Evolutionary conservation across 495 filamentous ascomycete species (phyloP), one percentile per base, ranked within the genome.

Genomic region (Xylaria acuta): DNA sequence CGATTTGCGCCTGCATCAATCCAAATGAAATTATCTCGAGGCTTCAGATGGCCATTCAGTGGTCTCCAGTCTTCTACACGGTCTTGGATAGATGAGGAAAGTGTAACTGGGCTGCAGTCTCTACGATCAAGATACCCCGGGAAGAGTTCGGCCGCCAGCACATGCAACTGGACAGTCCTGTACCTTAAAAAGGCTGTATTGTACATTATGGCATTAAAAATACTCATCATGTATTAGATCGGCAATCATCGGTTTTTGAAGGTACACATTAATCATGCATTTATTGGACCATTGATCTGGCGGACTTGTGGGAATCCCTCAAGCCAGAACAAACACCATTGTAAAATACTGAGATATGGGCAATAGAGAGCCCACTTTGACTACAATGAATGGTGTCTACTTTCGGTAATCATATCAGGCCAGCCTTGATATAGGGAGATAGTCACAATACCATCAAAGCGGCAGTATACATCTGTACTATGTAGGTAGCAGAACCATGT

Each of bases 1-100:
- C 30, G 22, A 43, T 64, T 27, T n/a, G 22, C 36, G 9, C 22
- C 38, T 64, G 60, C 60, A 64, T 43, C 60, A 43, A 40, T 60
- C 34, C 11, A 36, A 60, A 22, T 38, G 18, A n/a, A 38, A 16
- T 20, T 60, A 4, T 36, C 22, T 43, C 38, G 38, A 43, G 5
- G 9, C 22, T 60, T 60, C 8, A 38, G n/a, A 22, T n/a, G 8
- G 63, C 41, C 27, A 49, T 47, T 34, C 6, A 1, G 14, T 8
- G 9, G 36, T 30, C 30, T 40, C 59, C 27, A 30, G 8, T 25
- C 8, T 16, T 49, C 14, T n/a, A 34, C 5, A 9, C 41, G 0
- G 16, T 18, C 64, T 40, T 67, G 12, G 30, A 53, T 45, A 0
- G 20, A 54, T 67, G 5, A 3, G 64, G 45, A 53, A 38, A 34